These are phyloP conservation scores for Colletotrichum sp. DNA, from an alignment of 2,329 filamentous ascomycete genomes.

Conservation along the genomic window DNA sequence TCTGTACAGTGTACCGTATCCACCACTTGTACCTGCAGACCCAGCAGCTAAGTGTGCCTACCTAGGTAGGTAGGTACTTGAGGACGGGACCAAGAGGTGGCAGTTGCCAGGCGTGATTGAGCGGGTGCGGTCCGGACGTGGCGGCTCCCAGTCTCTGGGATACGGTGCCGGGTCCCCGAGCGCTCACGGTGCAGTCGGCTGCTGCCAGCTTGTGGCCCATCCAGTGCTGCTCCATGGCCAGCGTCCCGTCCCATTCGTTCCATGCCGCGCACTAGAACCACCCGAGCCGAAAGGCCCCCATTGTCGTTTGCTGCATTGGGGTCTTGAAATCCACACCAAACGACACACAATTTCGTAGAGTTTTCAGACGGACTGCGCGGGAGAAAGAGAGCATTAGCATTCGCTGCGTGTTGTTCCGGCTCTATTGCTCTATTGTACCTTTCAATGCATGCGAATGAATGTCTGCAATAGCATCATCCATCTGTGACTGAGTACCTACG, in stretches of 20 bases:
- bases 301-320: neutral
- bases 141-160: neutral
- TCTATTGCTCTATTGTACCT: neutral
- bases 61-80: neutral
- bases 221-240: neutral
- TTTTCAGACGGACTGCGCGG: neutral
- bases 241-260: neutral
- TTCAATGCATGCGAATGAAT: neutral
- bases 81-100: neutral
- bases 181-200: neutral
- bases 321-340: neutral
- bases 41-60: neutral
- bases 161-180: neutral
- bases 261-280: neutral
- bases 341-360: neutral
- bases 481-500: too few relatives aligned
- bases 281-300: neutral
- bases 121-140: neutral
- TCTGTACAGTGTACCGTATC: neutral
- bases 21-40: neutral
- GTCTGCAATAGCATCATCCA: neutral
- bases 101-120: neutral
- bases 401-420: neutral
- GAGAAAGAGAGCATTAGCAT: neutral
- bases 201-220: neutral